phyloP scores from a whole-genome alignment of 2,329 filamentous ascomycete species.

The Aureobasidium zeae region DNA sequence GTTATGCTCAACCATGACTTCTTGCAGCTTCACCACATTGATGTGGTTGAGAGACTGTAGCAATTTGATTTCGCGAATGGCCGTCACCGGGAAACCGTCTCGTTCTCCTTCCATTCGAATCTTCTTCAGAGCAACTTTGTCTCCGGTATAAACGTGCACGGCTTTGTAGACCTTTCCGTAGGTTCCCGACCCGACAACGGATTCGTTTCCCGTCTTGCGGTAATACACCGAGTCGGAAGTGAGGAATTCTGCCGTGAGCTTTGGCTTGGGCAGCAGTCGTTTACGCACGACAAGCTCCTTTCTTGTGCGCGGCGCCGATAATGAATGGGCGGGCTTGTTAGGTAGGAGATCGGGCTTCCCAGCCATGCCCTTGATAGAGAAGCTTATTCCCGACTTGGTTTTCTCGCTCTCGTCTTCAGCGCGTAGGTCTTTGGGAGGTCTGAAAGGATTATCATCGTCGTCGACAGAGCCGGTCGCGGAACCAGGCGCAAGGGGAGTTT shows the following conservation, averaged over 20 bases:
- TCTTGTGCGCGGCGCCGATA: constrained; percentile 20
- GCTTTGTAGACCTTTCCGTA: constrained; percentile 95
- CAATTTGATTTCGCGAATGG: constrained; percentile 82
- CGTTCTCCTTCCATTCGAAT: constrained; percentile 90
- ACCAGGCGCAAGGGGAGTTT: constrained; percentile 13
- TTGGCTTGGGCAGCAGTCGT: constrained; percentile 61
- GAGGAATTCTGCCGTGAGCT: constrained; percentile 61
- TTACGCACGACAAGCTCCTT: constrained; percentile 56
- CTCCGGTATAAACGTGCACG: constrained; percentile 83
- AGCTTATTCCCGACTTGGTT: constrained; percentile 63
- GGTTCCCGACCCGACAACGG: constrained; percentile 87
- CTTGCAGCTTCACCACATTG: constrained; percentile 74
- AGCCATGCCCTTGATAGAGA: constrained; percentile 67
- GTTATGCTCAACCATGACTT: constrained; percentile 97
- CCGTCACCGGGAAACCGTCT: constrained; percentile 85
- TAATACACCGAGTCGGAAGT: constrained; percentile 85
- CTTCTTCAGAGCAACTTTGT: constrained; percentile 75
- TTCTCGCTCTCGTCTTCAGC: constrained; percentile 50
- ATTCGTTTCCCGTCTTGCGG: constrained; percentile 93
- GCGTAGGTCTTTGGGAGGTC: constrained; percentile 55
- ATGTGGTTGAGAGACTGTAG: constrained; percentile 75
- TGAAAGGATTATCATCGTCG: constrained; percentile 52
- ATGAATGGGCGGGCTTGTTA: constrained; percentile 33
- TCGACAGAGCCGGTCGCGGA: constrained; percentile 31
- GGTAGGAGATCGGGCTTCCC: constrained; percentile 35